Conservation (phyloP, 306 rosid species). For the Lathyrus sativus region DNA sequence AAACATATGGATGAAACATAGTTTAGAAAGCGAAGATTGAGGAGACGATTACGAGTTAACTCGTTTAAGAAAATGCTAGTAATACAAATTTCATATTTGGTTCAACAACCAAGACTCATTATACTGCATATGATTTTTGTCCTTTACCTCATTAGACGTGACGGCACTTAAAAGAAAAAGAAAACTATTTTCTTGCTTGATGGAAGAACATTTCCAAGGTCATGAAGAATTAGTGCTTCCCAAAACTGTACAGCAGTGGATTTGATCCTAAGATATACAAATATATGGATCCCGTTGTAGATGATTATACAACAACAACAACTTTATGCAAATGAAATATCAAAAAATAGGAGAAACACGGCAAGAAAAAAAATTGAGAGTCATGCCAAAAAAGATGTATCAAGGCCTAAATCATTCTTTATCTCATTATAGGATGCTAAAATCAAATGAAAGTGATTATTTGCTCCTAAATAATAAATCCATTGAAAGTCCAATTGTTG, state of each 20-base stretch:
- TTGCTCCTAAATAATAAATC: conserved; percentile 69
- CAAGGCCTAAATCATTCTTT: conserved; percentile 18
- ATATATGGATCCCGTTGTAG: conserved; percentile 40
- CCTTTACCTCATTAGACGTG: background rate
- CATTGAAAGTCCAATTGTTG: conserved; percentile 76
- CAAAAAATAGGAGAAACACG: conserved; percentile 54
- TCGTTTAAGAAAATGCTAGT: no score
- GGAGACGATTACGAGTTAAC: no score
- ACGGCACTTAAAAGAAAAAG: background rate
- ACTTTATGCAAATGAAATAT: conserved; percentile 49
- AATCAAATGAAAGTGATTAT: conserved; percentile 51
- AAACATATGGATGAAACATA: background rate
- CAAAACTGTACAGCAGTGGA: conserved; percentile 57
- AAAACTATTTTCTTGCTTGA: conserved; percentile 11
- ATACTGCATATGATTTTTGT: background rate
- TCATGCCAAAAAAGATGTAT: conserved; percentile 34
- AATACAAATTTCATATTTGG: background rate
- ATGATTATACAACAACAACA: conserved; percentile 53
- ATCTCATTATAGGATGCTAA: conserved; percentile 44
- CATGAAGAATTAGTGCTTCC: conserved; percentile 32
- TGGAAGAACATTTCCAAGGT: conserved; percentile 38
- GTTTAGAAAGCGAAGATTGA: background rate
- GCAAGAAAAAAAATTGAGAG: conserved; percentile 38
- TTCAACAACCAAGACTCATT: background rate
- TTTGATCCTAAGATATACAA: conserved; percentile 54